A percentile compares a stretch with the other conserved stretches of the same genome.
phyloP scores from a whole-genome alignment of 495 filamentous ascomycete genomes.

The Hypoxylon trugodes region DNA sequence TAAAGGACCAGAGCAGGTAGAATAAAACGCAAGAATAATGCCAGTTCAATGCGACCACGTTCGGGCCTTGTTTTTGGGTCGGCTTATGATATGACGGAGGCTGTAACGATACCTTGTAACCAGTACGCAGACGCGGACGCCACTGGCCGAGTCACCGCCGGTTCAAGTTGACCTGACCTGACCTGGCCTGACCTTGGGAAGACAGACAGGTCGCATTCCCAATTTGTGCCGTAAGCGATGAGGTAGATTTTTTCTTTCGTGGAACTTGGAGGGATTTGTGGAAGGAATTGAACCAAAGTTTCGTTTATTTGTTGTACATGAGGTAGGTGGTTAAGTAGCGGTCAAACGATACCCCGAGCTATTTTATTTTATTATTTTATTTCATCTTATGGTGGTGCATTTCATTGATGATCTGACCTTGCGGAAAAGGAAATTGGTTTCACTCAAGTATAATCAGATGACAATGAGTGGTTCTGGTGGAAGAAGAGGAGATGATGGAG shows the following conservation, averaged over 20 bases:
- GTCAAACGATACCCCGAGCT: constrained; percentile 35
- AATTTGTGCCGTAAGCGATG: constrained; percentile 23
- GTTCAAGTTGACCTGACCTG: neutral
- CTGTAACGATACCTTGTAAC: constrained; percentile 16
- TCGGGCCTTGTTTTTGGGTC: constrained; percentile 3
- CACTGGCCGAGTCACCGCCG: constrained; percentile 9
- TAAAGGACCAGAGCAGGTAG: neutral
- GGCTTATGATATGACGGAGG: constrained; percentile 2
- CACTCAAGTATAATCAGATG: constrained; percentile 9
- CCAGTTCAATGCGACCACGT: constrained; percentile 1
- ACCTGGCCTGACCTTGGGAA: no score
- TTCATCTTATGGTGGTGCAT: no score
- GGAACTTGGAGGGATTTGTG: constrained; percentile 26
- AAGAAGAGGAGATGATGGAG: constrained; percentile 1
- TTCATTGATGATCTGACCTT: neutral
- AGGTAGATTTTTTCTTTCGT: constrained; percentile 20
- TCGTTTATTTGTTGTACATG: no score
- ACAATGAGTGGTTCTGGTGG: constrained; percentile 1
- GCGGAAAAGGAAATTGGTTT: constrained; percentile 20
- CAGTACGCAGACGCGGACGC: neutral
- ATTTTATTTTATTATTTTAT: no score
- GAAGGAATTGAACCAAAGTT: constrained; percentile 11
- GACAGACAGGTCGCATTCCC: constrained; percentile 22
- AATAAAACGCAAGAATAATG: constrained; percentile 10
- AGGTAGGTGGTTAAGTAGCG: constrained; percentile 26